phyloP scores from a whole-genome alignment of 139 green algal genomes.

The Chlamydomonas applanata region DNA sequence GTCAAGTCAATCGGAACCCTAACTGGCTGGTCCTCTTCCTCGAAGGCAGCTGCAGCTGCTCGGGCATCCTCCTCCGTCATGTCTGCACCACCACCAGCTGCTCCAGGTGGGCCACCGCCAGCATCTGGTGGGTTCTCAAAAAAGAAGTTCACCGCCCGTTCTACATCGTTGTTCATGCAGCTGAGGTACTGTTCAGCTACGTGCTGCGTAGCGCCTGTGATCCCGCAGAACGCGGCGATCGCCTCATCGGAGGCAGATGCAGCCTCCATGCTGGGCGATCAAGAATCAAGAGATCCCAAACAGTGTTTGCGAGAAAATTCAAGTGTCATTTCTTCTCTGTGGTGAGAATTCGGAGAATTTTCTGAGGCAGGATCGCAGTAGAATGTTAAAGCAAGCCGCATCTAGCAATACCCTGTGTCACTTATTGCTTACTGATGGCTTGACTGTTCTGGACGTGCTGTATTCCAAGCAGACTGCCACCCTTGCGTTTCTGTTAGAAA shows the following conservation, averaged over 20 bases:
- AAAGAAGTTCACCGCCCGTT: conserved; percentile 20
- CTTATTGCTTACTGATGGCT: not conserved
- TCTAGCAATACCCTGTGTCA: not conserved
- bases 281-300: no score
- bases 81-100: conserved; percentile 10
- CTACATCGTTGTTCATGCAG: conserved; percentile 27
- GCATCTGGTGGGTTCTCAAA: conserved; percentile 27
- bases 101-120: not conserved
- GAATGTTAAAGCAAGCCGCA: no score
- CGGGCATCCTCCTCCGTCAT: not conserved
- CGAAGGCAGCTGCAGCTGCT: conserved; percentile 6
- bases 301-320: no score
- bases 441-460: no score
- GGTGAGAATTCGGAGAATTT: no score
- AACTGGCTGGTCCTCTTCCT: conserved; percentile 1
- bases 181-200: conserved; percentile 46
- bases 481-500: no score
- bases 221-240: conserved; percentile 29
- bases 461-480: no score
- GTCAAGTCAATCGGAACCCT: not conserved
- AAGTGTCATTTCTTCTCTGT: no score
- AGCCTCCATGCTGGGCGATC: conserved; percentile 11
- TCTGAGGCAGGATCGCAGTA: no score
- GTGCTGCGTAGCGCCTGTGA: conserved; percentile 29
- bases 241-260: not conserved